Percentiles rank a stretch among this genome's conserved stretches.
Conservation (phyloP, 768 basidiomycete species). For the Pleurotus djamor region DNA sequence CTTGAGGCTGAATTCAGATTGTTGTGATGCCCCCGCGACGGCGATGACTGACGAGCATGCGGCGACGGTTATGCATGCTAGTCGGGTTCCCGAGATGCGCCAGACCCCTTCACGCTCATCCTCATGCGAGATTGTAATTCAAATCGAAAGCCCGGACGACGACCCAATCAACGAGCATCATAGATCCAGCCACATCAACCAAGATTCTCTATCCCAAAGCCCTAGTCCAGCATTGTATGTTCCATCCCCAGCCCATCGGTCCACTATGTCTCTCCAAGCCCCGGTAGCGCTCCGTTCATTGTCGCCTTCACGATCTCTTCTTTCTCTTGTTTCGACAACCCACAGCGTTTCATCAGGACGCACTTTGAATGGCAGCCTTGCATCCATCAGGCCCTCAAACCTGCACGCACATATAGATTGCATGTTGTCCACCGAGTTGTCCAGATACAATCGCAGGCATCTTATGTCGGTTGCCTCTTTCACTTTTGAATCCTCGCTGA, state of each 20-base stretch:
- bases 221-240: not conserved
- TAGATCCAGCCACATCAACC: not conserved
- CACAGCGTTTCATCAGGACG: not conserved
- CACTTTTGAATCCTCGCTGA: not conserved
- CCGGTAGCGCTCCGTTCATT: not conserved
- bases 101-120: not conserved
- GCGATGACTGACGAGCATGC: not conserved
- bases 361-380: not conserved
- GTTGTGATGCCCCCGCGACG: no score
- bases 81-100: not conserved
- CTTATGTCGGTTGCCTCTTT: not conserved
- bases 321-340: not conserved
- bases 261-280: not conserved
- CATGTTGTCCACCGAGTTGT: conserved; percentile 1
- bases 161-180: not conserved
- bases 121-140: not conserved
- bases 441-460: not conserved
- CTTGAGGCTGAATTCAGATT: not conserved
- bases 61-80: not conserved
- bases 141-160: not conserved
- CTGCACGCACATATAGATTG: conserved; percentile 2
- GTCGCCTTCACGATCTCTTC: not conserved
- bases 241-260: not conserved
- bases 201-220: not conserved
- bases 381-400: not conserved